A percentile compares a stretch with the other conserved stretches of the same genome.
phyloP scores from a whole-genome alignment of 2,329 filamentous ascomycete species.

The Botrytis fabae region DNA sequence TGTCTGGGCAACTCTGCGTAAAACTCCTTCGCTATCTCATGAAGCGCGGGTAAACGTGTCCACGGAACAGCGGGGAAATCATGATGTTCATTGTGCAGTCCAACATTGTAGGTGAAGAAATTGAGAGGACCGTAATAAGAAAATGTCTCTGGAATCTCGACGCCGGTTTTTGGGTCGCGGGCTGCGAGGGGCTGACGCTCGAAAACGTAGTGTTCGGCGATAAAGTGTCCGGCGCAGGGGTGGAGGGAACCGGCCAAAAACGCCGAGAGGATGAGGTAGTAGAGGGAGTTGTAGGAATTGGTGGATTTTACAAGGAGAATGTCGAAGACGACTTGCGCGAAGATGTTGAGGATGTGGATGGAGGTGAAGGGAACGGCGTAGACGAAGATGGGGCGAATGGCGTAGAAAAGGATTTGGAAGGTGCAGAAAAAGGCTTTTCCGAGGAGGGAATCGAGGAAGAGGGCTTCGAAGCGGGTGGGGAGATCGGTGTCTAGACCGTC shows the following conservation, averaged over 20 bases:
- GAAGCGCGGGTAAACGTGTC: conserved; percentile 78
- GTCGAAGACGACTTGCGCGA: conserved; percentile 77
- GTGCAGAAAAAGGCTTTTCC: conserved; percentile 99
- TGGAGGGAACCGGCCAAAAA: conserved; percentile 94
- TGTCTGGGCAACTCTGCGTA: conserved; percentile 86
- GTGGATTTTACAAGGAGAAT: conserved; percentile 61
- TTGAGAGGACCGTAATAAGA: conserved; percentile 96
- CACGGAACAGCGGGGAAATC: conserved; percentile 97
- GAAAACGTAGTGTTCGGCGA: conserved; percentile 94
- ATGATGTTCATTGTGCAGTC: conserved; percentile 97
- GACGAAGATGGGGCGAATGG: conserved; percentile 90
- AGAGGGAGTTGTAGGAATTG: conserved; percentile 61
- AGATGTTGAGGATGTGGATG: conserved; percentile 81
- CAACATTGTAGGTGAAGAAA: conserved; percentile 93
- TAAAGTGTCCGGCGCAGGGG: conserved; percentile 95
- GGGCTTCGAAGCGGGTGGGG: conserved; percentile 84
- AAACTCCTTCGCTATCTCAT: conserved; percentile 83
- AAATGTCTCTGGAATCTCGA: conserved; percentile 84
- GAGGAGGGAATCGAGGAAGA: conserved; percentile 90
- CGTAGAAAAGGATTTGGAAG: conserved; percentile 99
- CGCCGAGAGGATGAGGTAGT: conserved; percentile 83
- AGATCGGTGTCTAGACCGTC: conserved; percentile 95
- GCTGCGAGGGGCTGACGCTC: conserved; percentile 55
- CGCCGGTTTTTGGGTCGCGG: conserved; percentile 54
- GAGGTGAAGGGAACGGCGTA: conserved; percentile 85